Evolutionary conservation across 2,329 filamentous ascomycete species (phyloP).

Genomic region (Aspergillus brunneoviolaceus): DNA sequence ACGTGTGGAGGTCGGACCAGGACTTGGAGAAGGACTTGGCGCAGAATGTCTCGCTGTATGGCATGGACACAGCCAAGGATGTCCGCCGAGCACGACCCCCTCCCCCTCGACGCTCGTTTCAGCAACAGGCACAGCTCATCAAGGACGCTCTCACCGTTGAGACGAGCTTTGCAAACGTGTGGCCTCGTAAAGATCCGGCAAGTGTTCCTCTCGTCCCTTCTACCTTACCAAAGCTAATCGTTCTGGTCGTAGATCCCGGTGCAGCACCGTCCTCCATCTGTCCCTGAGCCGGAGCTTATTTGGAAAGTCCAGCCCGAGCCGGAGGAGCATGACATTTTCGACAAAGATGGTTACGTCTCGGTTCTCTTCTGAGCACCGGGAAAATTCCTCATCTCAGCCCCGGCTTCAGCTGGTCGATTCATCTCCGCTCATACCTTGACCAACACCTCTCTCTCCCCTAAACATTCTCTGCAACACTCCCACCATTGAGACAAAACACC

Average conservation of each 20-base stretch:
- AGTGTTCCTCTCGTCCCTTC: background rate
- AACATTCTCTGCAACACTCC: too few species aligned
- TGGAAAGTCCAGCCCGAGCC: background rate
- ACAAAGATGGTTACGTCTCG: background rate
- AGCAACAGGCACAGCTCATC: constrained; percentile 8
- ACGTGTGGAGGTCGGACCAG: constrained; percentile 17
- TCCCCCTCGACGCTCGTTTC: constrained; percentile 9
- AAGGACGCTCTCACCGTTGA: background rate
- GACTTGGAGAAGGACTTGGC: constrained; percentile 10
- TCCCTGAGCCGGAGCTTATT: background rate
- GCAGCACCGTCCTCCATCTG: background rate
- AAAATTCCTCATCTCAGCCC: background rate
- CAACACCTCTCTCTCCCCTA: background rate
- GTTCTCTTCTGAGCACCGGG: background rate
- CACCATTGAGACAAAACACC: too few species aligned
- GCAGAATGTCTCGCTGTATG: constrained; percentile 10
- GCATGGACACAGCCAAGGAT: constrained; percentile 1
- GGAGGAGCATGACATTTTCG: background rate
- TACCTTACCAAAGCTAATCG: background rate
- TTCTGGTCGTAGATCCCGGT: background rate
- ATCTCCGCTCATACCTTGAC: background rate
- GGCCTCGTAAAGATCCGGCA: constrained; percentile 4
- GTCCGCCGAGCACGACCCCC: constrained; percentile 3
- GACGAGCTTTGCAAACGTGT: background rate
- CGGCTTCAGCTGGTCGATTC: background rate